A percentile compares a stretch with the other conserved stretches of the same genome.
Conservation (phyloP, 2,329 filamentous ascomycete species). For the Gaeumannomyces tritici region DNA sequence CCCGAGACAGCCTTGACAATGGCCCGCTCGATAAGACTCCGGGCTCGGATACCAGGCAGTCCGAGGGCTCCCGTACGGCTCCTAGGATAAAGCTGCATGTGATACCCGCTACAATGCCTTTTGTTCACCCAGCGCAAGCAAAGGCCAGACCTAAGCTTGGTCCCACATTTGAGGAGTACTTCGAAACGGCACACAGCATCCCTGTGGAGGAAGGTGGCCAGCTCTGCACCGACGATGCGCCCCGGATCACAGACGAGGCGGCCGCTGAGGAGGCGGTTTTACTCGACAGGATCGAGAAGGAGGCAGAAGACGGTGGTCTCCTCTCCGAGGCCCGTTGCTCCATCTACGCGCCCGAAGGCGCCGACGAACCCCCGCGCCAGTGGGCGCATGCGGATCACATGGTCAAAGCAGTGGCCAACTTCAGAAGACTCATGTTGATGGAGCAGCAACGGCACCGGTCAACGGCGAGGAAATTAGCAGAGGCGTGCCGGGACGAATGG, state of each 20-base stretch:
- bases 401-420: constrained; percentile 66
- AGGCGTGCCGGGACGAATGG: constrained; percentile 71
- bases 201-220: constrained; percentile 50
- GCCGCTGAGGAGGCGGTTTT: constrained; percentile 58
- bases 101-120: constrained; percentile 37
- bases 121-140: constrained; percentile 50
- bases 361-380: constrained; percentile 64
- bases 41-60: constrained; percentile 6
- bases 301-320: constrained; percentile 64
- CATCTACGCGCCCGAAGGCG: constrained; percentile 61
- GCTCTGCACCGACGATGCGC: constrained; percentile 44
- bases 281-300: constrained; percentile 62
- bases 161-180: constrained; percentile 47
- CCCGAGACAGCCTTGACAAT: constrained; percentile 18
- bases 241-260: constrained; percentile 48
- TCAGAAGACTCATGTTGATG: constrained; percentile 67
- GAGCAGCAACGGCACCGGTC: constrained; percentile 71
- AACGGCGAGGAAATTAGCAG: constrained; percentile 70
- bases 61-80: constrained; percentile 18
- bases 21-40: constrained; percentile 7
- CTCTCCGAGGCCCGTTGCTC: constrained; percentile 63
- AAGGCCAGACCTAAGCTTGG: constrained; percentile 43
- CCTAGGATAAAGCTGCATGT: constrained; percentile 42
- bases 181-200: constrained; percentile 37
- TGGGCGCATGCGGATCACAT: constrained; percentile 87